Conservation (phyloP, 148 eudicot species). For the Rhododendron ovatum region DNA sequence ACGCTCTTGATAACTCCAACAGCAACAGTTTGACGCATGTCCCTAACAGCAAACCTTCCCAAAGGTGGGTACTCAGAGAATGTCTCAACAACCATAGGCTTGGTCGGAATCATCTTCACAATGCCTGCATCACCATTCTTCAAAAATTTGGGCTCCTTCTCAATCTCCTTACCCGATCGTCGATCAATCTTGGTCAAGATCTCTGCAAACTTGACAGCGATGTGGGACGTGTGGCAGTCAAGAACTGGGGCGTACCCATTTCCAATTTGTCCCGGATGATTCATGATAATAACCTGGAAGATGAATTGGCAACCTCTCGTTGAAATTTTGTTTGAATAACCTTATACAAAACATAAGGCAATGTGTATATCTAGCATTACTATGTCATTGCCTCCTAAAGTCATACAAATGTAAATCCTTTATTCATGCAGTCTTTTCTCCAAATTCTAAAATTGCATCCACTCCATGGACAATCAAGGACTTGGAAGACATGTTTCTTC, state of each 20-base stretch:
- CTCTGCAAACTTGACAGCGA: conserved; percentile 30
- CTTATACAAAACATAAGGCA: not conserved
- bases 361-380: not conserved
- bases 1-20: not conserved
- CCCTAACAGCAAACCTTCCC: conserved; percentile 32
- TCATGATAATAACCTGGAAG: not conserved
- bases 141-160: conserved; percentile 5
- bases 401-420: not conserved
- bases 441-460: not conserved
- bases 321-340: not conserved
- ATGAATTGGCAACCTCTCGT: not conserved
- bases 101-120: conserved; percentile 34
- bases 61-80: conserved; percentile 27
- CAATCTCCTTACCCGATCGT: conserved; percentile 12
- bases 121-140: conserved; percentile 34
- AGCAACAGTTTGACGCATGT: conserved; percentile 21
- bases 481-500: not conserved
- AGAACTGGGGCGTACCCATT: conserved; percentile 27
- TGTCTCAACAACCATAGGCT: conserved; percentile 37
- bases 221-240: conserved; percentile 34
- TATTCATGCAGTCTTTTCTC: not conserved
- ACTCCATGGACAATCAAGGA: not conserved
- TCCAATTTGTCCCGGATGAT: not conserved
- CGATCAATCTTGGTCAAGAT: conserved; percentile 31
- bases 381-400: not conserved